Percentiles rank a stretch among this genome's conserved stretches.
These are phyloP conservation scores for Ogataea minuta DNA, from an alignment of 805 yeast species.

Conservation along the genomic window DNA sequence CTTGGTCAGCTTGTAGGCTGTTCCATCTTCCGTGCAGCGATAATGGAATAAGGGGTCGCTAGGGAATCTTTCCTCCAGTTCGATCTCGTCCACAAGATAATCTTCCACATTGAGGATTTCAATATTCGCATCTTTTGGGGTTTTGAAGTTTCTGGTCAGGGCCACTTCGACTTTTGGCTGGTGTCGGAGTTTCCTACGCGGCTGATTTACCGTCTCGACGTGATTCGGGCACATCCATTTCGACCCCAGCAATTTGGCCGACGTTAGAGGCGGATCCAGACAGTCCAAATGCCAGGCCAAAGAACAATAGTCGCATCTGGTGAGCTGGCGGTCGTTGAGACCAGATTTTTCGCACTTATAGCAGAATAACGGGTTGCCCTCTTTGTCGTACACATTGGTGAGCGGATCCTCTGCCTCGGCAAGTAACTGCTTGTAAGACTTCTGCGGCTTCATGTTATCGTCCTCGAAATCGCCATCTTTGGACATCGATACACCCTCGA, in stretches of 20 bases:
- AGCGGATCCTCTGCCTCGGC: slow-evolving; percentile 56
- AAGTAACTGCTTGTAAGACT: slow-evolving; percentile 40
- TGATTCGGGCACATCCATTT: slow-evolving; percentile 95
- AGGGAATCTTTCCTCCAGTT: slow-evolving; percentile 28
- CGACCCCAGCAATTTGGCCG: slow-evolving; percentile 67
- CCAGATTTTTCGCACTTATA: slow-evolving; percentile 75
- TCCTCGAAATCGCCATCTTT: slow-evolving; percentile 71
- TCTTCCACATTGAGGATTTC: slow-evolving; percentile 49
- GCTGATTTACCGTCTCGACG: slow-evolving; percentile 48
- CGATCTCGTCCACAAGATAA: slow-evolving; percentile 20
- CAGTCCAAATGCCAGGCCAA: slow-evolving; percentile 90
- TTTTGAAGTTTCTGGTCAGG: slow-evolving; percentile 46
- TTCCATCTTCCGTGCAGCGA: slow-evolving; percentile 34
- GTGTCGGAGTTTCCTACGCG: slow-evolving; percentile 49
- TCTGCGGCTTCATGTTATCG: slow-evolving; percentile 51
- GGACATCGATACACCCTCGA: slow-evolving; percentile 68
- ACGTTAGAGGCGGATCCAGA: slow-evolving; percentile 67
- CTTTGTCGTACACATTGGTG: slow-evolving; percentile 55
- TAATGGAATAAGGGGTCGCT: slow-evolving; percentile 38
- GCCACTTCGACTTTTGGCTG: slow-evolving; percentile 55
- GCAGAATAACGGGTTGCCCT: slow-evolving; percentile 70
- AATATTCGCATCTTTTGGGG: slow-evolving; percentile 46
- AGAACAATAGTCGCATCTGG: slow-evolving; percentile 81
- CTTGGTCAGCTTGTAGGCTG: slow-evolving; percentile 27
- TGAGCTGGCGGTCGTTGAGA: slow-evolving; percentile 50